These are phyloP conservation scores for Agapanthus africanus DNA, from an alignment of 106 monocot species.

Conservation along the genomic window DNA sequence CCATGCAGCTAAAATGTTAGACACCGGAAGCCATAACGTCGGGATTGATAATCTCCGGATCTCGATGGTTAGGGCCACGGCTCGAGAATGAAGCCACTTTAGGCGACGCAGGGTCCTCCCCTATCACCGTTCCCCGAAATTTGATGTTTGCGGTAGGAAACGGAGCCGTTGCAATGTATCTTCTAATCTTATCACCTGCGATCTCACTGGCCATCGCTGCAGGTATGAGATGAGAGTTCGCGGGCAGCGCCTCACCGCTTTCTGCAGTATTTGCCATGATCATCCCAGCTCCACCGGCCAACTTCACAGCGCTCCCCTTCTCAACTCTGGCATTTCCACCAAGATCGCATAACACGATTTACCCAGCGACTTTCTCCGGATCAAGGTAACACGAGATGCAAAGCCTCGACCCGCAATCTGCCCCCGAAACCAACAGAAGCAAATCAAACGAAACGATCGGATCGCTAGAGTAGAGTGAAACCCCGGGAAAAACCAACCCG, in stretches of 20 bases:
- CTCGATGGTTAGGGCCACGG: slow-evolving; percentile 68
- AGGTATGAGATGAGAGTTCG: slow-evolving; percentile 73
- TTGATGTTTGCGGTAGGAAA: slow-evolving; percentile 39
- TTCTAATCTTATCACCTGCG: slow-evolving; percentile 47
- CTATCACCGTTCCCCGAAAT: slow-evolving; percentile 71
- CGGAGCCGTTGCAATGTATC: slow-evolving; percentile 35
- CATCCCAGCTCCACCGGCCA: slow-evolving; percentile 79
- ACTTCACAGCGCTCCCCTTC: slow-evolving; percentile 72
- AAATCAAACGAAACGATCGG: slow-evolving; percentile 2
- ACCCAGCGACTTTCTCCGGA: slow-evolving; percentile 46
- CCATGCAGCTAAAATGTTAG: slow-evolving; percentile 86
- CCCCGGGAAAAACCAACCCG: slow-evolving; percentile 36
- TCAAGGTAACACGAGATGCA: slow-evolving; percentile 52
- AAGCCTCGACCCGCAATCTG: slow-evolving; percentile 40
- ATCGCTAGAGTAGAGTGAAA: slow-evolving; percentile 68
- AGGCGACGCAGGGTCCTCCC: slow-evolving; percentile 34
- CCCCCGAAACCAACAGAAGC: slow-evolving; percentile 53
- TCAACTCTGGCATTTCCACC: slow-evolving; percentile 63
- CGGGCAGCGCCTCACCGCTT: slow-evolving; percentile 65
- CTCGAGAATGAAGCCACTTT: slow-evolving; percentile 81
- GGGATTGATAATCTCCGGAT: slow-evolving; percentile 76
- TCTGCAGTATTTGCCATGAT: slow-evolving; percentile 69
- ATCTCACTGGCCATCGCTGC: slow-evolving; percentile 64
- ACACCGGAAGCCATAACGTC: slow-evolving; percentile 91
- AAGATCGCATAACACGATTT: slow-evolving; percentile 81